Base-by-base conservation (phyloP, 768 basidiomycete genomes). In the Termitomyces sp. region DNA sequence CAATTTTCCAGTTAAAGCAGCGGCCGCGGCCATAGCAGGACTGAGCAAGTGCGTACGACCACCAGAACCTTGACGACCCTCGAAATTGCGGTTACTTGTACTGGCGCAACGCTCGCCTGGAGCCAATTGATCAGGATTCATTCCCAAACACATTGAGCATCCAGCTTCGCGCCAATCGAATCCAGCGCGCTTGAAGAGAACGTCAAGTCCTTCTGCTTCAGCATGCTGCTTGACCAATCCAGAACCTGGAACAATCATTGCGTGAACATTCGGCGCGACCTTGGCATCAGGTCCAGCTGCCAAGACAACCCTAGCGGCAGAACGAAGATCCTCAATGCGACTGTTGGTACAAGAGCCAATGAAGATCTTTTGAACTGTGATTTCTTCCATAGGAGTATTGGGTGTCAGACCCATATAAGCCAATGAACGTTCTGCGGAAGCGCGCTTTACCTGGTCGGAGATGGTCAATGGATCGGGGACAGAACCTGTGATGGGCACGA, bases 161-260 rank as follows among this genome's bases (percentile, higher is more conserved):
- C 93, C 93, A 32, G 93, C 93, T 71, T 96, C 93, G 51, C 93
- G 82, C 93, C 93, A 95, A 66, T 96, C 93, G 66, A 94, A 96
- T 32, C 93, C 93, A 35, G 93, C 93, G 43, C 88, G 86, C 68
- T 85, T 90, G 78, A 96, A 92, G 63, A 95, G 77, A 54, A 79
- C 78, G 64, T 94, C 91, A 58, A 96, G 76, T 25, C 92, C 92
- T 66, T 96, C 93, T 19, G 84, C 86, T 73, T 95, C 92, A 19
- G 93, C 91, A 64, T 95, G 93, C 64, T 90, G 83, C 67, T 94
- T 95, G 69, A 96, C 84, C 49, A 95, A 69, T 52, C 93, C 93
- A 14, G 93, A 95, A 23, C 93, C 93, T 2, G 93, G 93, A 41
- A 96, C 93, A 60, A 95, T 78, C 92, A 96, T 94, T 4, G 92